Percentiles rank a stretch among this genome's conserved stretches.
Conservation (phyloP, 129 eudicot species). For the Ambrosia trifida region DNA sequence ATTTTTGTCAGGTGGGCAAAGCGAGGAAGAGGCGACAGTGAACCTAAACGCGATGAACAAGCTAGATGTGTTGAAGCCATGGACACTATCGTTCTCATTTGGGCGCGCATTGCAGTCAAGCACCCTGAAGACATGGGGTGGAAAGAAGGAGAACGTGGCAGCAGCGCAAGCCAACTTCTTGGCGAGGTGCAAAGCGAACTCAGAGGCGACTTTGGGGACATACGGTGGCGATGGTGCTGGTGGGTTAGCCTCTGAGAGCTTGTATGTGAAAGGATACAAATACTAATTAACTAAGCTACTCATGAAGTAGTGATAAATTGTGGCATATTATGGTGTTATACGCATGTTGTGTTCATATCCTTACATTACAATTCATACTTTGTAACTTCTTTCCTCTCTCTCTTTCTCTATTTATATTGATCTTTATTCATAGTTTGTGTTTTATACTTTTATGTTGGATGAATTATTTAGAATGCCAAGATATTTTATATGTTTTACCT, state of each 20-base stretch:
- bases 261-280: slow-evolving; percentile 67
- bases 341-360: slow-evolving; percentile 22
- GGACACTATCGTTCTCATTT: slow-evolving; percentile 75
- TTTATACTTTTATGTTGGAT: background rate
- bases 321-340: slow-evolving; percentile 13
- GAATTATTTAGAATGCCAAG: background rate
- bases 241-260: slow-evolving; percentile 66
- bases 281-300: slow-evolving; percentile 47
- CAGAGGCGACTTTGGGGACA: slow-evolving; percentile 72
- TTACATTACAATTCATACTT: slow-evolving; percentile 28
- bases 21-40: slow-evolving; percentile 78
- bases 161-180: slow-evolving; percentile 66
- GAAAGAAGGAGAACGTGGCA: slow-evolving; percentile 63
- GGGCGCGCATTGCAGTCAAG: slow-evolving; percentile 80
- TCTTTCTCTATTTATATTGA: slow-evolving; percentile 19
- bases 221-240: slow-evolving; percentile 52
- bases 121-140: slow-evolving; percentile 79
- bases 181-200: slow-evolving; percentile 74
- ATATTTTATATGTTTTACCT: background rate
- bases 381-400: slow-evolving; percentile 20
- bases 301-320: slow-evolving; percentile 23
- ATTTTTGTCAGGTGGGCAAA: slow-evolving; percentile 79
- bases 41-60: slow-evolving; percentile 85
- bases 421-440: background rate
- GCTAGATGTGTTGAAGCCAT: slow-evolving; percentile 64